Evolutionary conservation across 2,329 filamentous ascomycete genomes (phyloP), one percentile per base, ranked within the genome.

Genomic region (Colletotrichum sansevieriae): DNA sequence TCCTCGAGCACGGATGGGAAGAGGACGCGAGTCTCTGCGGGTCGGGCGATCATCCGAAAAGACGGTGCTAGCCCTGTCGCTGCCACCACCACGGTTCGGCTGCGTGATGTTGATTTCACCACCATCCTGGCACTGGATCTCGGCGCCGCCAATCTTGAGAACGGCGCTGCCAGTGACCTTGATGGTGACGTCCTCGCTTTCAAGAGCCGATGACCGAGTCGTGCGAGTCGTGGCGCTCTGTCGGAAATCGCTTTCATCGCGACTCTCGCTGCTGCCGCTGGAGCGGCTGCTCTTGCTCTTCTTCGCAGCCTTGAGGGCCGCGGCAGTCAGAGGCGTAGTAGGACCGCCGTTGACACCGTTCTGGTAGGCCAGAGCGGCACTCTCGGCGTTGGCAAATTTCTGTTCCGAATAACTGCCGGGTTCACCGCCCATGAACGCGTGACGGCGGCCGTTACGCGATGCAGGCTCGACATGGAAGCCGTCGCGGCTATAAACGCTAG

Each of bases 161-260:
- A 84, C 81, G n/a, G 87, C 84, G 37, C 81, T 81, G 12, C 86
- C 87, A 25, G 83, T 85, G 54, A 91, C 82, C 71, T 87, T 87
- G 76, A 91, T 90, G 15, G 87, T 90, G 65, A 90, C 81, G 70
- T 90, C 87, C 43, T 87, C 84, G 59, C 84, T 83, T 65, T 82
- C 85, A 15, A 71, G 71, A 3, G 77, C 78, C 4, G 78, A 81
- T 8, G 85, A 87, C 39, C 85, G 81, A 4, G 88, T 91, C 10
- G 88, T 87, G 46, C 87, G 84, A 12, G 88, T 90, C 0, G 88
- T 88, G 33, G 86, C 87, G 62, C 88, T 90, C 71, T 86, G 85
- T 71, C 84, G 84, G 76, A 85, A 89, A 64, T 90, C 88, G 77
- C 88, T 90, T 65, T 90, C 88, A 72, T 90, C 89, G 49, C 83